phyloP scores from a whole-genome alignment of 1,284 basidiomycete species.

The Flammula alnicola region DNA sequence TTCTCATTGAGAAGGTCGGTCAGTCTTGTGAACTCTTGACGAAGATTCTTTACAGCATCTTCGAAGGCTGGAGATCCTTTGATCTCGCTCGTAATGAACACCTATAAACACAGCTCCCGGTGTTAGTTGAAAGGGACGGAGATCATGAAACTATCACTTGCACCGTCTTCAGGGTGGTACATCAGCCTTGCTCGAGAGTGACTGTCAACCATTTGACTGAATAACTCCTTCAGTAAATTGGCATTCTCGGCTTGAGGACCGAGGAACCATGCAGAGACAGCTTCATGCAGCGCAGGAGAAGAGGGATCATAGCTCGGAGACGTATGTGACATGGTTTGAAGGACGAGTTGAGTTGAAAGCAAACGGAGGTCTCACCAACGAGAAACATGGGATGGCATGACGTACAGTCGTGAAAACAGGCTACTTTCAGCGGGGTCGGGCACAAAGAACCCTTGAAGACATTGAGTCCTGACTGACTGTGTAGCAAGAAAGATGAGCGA shows the following conservation, averaged over 20 bases:
- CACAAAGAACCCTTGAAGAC: no score
- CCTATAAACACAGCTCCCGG: background rate
- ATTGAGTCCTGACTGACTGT: no score
- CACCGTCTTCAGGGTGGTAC: constrained; percentile 19
- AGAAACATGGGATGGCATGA: no score
- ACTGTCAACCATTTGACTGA: constrained; percentile 10
- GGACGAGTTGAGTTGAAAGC: no score
- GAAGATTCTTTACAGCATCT: background rate
- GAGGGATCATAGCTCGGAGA: background rate
- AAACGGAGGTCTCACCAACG: no score
- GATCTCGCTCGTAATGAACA: constrained; percentile 1
- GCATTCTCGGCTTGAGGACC: constrained; percentile 20
- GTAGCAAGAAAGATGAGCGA: no score
- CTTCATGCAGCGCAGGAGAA: constrained; percentile 9
- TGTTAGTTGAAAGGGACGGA: no score
- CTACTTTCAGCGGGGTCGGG: no score
- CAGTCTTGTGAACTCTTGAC: constrained; percentile 6
- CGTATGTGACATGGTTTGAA: no score
- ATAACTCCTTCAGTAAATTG: constrained; percentile 12
- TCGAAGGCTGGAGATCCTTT: constrained; percentile 5
- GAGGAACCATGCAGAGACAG: constrained; percentile 16
- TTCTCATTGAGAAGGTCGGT: constrained; percentile 3
- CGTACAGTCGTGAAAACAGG: no score
- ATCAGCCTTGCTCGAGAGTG: constrained; percentile 11
- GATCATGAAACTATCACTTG: no score